These are phyloP conservation scores for Trichosporon sp. DNA, from an alignment of 1,284 basidiomycete species.

Conservation along the genomic window DNA sequence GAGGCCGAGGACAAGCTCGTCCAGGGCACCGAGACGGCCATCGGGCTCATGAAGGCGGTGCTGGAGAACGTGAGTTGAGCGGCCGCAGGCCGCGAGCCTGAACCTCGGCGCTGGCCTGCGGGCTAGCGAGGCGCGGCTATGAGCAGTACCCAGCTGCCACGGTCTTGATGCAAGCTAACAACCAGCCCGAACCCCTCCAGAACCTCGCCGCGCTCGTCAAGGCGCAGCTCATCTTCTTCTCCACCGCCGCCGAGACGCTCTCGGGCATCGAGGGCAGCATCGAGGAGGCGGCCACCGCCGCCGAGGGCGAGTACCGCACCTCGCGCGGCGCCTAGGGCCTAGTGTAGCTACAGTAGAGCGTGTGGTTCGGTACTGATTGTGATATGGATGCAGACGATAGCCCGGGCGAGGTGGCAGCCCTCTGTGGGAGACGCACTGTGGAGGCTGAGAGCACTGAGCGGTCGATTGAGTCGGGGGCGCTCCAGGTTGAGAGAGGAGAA, in stretches of 20 bases:
- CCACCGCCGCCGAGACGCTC: conserved; percentile 77
- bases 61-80: conserved; percentile 74
- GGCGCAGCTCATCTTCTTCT: conserved; percentile 80
- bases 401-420: too few relatives aligned
- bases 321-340: conserved; percentile 42
- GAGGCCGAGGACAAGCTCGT: conserved; percentile 94
- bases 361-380: background rate
- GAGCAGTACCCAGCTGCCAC: background rate
- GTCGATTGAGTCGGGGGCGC: too few relatives aligned
- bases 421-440: background rate
- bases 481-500: too few relatives aligned
- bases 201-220: conserved; percentile 88
- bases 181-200: conserved; percentile 87
- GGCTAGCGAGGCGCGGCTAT: background rate
- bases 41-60: conserved; percentile 96
- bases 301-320: conserved; percentile 85
- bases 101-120: too few relatives aligned
- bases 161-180: background rate
- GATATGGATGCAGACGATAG: background rate
- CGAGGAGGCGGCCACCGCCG: conserved; percentile 79
- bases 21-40: conserved; percentile 95
- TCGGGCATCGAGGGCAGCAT: conserved; percentile 78
- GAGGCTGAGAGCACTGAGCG: too few relatives aligned
- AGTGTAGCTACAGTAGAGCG: background rate
- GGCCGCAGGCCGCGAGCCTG: too few relatives aligned